Conservation (phyloP, 441 rosid species). For the Iberis amara region DNA sequence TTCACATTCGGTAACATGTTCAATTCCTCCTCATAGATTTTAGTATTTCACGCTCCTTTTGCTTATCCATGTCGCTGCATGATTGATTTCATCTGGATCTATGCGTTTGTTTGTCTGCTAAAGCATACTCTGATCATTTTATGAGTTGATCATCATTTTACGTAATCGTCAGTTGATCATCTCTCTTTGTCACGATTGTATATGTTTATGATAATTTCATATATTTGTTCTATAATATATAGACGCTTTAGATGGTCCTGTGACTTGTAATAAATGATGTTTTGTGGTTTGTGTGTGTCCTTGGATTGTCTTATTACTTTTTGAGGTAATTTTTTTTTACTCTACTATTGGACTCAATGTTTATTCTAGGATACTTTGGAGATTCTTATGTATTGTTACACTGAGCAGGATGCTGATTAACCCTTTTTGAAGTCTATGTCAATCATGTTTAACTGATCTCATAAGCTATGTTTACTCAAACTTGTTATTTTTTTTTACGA, state of each 20-base stretch:
- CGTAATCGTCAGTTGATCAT: neutral
- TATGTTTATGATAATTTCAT: neutral
- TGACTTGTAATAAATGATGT: constrained; percentile 5
- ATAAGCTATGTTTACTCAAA: constrained; percentile 7
- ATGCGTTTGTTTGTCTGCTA: neutral
- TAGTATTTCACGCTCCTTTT: constrained; percentile 2
- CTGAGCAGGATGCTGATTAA: constrained; percentile 1
- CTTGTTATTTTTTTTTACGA: neutral
- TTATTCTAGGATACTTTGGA: neutral
- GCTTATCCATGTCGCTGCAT: constrained; percentile 1
- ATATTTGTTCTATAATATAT: constrained; percentile 4
- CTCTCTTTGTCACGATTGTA: neutral
- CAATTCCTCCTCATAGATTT: neutral
- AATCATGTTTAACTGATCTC: constrained; percentile 9
- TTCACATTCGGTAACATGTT: constrained; percentile 57
- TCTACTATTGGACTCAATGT: neutral
- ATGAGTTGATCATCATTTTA: neutral
- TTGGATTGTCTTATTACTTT: constrained; percentile 15
- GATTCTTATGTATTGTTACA: constrained; percentile 8
- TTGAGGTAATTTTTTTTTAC: constrained; percentile 4
- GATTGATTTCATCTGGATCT: constrained; percentile 15
- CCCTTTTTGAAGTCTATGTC: constrained; percentile 1
- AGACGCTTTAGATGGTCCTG: constrained; percentile 1
- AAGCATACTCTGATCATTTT: neutral
- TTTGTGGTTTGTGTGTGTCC: constrained; percentile 5